These are phyloP conservation scores for Ustilago vetiveriae DNA, from an alignment of 1,284 basidiomycete species.

Conservation along the genomic window DNA sequence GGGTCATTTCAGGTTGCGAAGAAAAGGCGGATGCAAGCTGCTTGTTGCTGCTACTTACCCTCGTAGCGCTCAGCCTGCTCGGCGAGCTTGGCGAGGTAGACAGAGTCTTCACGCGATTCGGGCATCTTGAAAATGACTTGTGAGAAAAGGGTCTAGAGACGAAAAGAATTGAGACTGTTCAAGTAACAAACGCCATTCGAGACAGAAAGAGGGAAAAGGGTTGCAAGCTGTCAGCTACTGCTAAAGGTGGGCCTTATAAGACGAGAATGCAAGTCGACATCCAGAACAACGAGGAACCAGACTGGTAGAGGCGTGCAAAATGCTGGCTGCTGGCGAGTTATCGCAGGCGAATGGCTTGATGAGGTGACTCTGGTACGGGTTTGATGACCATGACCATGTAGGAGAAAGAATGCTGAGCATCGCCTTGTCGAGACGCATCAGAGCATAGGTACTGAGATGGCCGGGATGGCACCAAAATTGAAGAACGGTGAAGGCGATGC, in stretches of 20 bases:
- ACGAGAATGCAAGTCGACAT: constrained; percentile 1
- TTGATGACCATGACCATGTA: no score
- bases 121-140: constrained; percentile 54
- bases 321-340: not conserved
- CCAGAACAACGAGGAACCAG: constrained; percentile 3
- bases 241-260: not conserved
- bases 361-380: no score
- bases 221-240: constrained; percentile 27
- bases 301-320: not conserved
- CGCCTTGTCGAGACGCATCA: no score
- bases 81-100: constrained; percentile 68
- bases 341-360: no score
- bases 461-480: no score
- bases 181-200: no score
- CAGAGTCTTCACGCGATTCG: constrained; percentile 65
- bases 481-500: no score
- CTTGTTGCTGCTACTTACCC: constrained; percentile 49
- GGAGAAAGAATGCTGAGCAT: no score
- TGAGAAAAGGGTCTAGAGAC: constrained; percentile 33
- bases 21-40: not conserved
- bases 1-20: no score
- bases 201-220: no score
- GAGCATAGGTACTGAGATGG: no score
- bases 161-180: constrained; percentile 24
- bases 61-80: constrained; percentile 68